Evolutionary conservation across 1,284 basidiomycete genomes (phyloP).

Genomic region (Wolfiporia cocos): DNA sequence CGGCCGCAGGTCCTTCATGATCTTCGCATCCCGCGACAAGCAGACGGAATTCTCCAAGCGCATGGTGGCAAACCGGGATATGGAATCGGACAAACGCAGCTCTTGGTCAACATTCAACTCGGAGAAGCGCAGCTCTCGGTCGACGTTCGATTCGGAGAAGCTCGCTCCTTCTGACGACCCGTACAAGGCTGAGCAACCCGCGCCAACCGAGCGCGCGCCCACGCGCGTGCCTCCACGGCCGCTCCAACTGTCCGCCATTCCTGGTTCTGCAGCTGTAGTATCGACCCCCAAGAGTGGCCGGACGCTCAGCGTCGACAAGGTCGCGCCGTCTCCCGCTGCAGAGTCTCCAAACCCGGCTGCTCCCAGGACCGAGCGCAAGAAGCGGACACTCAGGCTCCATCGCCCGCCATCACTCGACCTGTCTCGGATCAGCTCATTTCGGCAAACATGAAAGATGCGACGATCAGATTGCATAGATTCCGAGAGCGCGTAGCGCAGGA

Average conservation of each 20-base stretch:
- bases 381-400: slow-evolving; percentile 6
- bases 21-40: slow-evolving; percentile 9
- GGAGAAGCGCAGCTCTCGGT: too few species aligned
- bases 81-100: too few species aligned
- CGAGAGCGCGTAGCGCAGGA: too few species aligned
- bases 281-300: neutral
- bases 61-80: slow-evolving; percentile 7
- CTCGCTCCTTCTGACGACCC: neutral
- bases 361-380: neutral
- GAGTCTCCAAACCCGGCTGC: neutral
- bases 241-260: slow-evolving; percentile 5
- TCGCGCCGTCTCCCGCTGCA: neutral
- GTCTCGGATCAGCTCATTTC: slow-evolving; percentile 2
- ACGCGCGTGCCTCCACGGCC: neutral
- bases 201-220: neutral
- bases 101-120: too few species aligned
- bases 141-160: slow-evolving; percentile 6
- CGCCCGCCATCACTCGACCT: slow-evolving; percentile 10
- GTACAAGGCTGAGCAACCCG: neutral
- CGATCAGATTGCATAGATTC: too few species aligned
- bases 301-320: neutral
- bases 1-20: slow-evolving; percentile 16
- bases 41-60: slow-evolving; percentile 14
- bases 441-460: too few species aligned
- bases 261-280: neutral